Base-by-base conservation (phyloP, 179 eudicot genomes). In the Actinidia arguta region DNA sequence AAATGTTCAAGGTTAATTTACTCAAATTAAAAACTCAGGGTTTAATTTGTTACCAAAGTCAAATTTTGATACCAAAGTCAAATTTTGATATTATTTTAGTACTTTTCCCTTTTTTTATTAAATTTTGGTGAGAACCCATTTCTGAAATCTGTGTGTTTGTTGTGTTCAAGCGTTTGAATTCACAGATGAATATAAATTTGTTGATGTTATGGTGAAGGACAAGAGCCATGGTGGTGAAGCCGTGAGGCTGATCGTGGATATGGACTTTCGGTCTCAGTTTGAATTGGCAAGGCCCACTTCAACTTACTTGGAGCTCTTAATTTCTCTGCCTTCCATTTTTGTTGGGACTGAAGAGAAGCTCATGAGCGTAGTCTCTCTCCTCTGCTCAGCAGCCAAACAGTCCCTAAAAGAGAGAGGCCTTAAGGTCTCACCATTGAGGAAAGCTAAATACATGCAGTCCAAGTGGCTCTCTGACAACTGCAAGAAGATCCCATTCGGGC, bases 391-490 rank as follows among this genome's bases (percentile, higher is more conserved):
- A 1, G 91, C 91, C 3, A 90, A 90, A 67, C 92, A 85, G 80
- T 91, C 93, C 73, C 91, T 93, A 4, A 91, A 85, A 82, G 92
- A 91, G 87, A 91, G 86, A 62, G 91, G 92, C 0, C 84, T 93
- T 81, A 92, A 88, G 73, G 78, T 91, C 74, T 94, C 96, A 6
- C 96, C 96, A 4, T 93, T 94, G 96, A 88, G 96, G 46, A 93
- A 88, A 70, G 87, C 88, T 0, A 92, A 82, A 73, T 93, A 93
- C 66, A 91, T 93, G 81, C 87, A 82, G 36, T 91, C 94, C 62
- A 93, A 93, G 51, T 93, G 96, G 96, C 89, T 93, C 24, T 89
- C 94, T 13, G 82, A 89, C 4, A 89, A 90, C 44, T 83, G 85
- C 82, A 79, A 83, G 73, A 83, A 52, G 51, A 55, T 88, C 80